Conservation (phyloP, 495 filamentous ascomycete species). For the Talaromyces ruber region DNA sequence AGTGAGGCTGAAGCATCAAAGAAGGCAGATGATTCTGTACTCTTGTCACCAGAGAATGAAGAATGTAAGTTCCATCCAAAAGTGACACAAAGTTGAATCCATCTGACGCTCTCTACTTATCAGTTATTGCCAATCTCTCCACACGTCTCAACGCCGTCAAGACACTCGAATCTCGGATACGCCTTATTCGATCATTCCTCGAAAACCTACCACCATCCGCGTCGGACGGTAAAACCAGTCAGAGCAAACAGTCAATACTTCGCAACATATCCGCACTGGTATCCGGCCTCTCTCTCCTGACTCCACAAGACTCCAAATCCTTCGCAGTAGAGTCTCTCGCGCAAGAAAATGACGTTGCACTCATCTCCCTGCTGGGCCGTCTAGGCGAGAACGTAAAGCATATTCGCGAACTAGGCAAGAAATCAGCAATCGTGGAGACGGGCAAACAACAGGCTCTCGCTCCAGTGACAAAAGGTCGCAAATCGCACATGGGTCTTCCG, state of each 20-base stretch:
- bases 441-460: conserved; percentile 22
- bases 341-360: conserved; percentile 69
- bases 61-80: conserved; percentile 43
- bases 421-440: conserved; percentile 54
- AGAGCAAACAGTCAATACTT: conserved; percentile 35
- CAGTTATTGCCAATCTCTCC: conserved; percentile 62
- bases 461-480: conserved; percentile 8
- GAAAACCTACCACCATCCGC: conserved; percentile 59
- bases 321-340: conserved; percentile 55
- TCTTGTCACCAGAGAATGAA: conserved; percentile 70
- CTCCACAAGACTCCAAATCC: conserved; percentile 41
- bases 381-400: conserved; percentile 59
- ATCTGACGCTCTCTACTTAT: conserved; percentile 10
- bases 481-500: conserved; percentile 15
- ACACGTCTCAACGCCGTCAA: conserved; percentile 87
- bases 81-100: not conserved
- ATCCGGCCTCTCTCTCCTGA: conserved; percentile 45
- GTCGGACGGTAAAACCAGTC: conserved; percentile 32
- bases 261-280: conserved; percentile 51
- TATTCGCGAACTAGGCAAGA: conserved; percentile 62
- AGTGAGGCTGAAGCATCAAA: conserved; percentile 19
- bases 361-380: conserved; percentile 61
- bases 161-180: conserved; percentile 80
- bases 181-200: conserved; percentile 74
- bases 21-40: conserved; percentile 26